phyloP scores from a whole-genome alignment of 2,329 filamentous ascomycete species.

The Diaporthe destruens region DNA sequence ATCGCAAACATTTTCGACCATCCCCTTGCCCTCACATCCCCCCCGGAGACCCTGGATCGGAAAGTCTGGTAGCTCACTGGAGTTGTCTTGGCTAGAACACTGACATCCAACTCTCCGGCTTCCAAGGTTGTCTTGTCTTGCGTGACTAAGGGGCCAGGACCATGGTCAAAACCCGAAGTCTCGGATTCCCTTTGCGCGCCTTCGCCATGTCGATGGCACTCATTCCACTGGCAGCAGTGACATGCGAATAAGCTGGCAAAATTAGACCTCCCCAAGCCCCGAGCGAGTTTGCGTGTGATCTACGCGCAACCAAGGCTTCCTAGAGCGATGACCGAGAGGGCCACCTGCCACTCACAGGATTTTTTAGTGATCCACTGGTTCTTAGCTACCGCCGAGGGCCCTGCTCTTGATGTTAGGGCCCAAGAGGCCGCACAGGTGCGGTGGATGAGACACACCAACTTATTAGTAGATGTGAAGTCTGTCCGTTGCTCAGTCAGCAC shows the following conservation, averaged over 20 bases:
- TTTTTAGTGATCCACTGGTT: neutral
- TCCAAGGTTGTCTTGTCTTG: neutral
- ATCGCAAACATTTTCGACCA: neutral
- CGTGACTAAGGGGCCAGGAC: neutral
- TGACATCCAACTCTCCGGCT: neutral
- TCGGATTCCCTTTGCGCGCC: too few relatives aligned
- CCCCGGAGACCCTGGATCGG: neutral
- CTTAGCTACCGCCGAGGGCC: neutral
- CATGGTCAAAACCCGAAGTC: neutral
- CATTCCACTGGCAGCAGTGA: neutral
- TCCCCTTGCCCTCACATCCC: too few relatives aligned
- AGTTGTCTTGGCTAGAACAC: neutral
- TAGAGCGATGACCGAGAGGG: neutral
- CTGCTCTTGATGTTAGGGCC: neutral
- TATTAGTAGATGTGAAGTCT: neutral
- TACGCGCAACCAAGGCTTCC: neutral
- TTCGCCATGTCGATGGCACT: neutral
- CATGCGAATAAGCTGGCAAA: conserved; percentile 11
- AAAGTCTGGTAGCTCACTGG: neutral
- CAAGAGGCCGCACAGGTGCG: neutral
- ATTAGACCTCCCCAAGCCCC: neutral
- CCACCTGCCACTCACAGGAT: neutral
- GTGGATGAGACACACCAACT: neutral
- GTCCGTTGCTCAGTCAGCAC: conserved; percentile 1
- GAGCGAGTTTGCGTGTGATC: neutral